Evolutionary conservation across 352 stramenopile species (phyloP), one percentile per base, ranked within the genome.

Genomic region (Sclerospora graminicola): DNA sequence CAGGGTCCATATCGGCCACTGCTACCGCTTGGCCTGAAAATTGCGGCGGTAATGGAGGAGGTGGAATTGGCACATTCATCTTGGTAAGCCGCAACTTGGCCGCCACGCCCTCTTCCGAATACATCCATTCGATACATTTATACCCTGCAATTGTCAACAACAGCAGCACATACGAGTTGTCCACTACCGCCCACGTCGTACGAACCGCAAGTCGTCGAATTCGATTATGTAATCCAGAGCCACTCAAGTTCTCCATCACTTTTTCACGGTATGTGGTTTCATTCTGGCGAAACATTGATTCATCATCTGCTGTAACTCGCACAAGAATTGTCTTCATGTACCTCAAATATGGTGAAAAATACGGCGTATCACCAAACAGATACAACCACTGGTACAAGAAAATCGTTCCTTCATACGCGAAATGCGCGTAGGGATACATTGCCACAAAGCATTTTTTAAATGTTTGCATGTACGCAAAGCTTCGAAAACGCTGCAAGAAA

Each of bases 111-210:
- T 88, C 78, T 37, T 93, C 81, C 33, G 76, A 89, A 60, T 93
- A 89, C 69, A 93, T 86, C 81, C 81, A 93, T 51, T 93, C 81
- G 31, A 89, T 51, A 34, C 89, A 83, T 46, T 93, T 93, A 64
- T 89, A 93, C 26, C 69, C 63, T 0, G 78, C 77, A 48, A 93
- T 82, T 30, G 76, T 69, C 15, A 89, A 38, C 18, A 90, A 51
- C 11, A 93, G 51, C 34, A 90, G 53, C 39, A 85, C 67, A 37
- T 90, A 87, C 54, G 76, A 93, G 58, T 93, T 71, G 48, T 93
- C 81, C 8, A 82, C 48, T 19, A 69, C 71, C 2, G 65, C 59
- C 81, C 81, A 93, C 10, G 66, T 82, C 7, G 63, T 54, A 3
- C 62, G 66, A 31, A 83, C 51, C 15, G 69, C 41, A 15, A 70